Percentiles rank a stretch among this genome's conserved stretches.
phyloP scores from a whole-genome alignment of 2,329 filamentous ascomycete genomes.

The Neonectria ditissima region DNA sequence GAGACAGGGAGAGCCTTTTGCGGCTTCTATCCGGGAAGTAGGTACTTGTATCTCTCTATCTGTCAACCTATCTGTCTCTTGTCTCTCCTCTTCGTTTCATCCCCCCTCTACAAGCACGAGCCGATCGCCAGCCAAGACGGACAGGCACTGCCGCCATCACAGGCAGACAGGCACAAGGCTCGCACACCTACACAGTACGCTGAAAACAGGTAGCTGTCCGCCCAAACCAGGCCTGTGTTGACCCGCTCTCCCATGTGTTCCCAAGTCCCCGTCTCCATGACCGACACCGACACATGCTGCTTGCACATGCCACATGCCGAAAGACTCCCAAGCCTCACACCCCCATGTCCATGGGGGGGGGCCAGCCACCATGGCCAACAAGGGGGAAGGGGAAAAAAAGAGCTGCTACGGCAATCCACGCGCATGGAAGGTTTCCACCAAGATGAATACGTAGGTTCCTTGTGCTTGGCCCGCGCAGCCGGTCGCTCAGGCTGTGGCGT shows the following conservation, averaged over 20 bases:
- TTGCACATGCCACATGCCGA: slow-evolving; percentile 31
- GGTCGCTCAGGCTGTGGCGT: slow-evolving; percentile 39
- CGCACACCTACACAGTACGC: slow-evolving; percentile 10
- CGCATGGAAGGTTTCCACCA: background rate
- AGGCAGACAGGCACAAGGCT: slow-evolving; percentile 19
- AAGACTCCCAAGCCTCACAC: background rate
- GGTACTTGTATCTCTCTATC: too few species aligned
- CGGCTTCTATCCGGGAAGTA: too few species aligned
- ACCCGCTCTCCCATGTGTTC: background rate
- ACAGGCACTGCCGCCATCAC: slow-evolving; percentile 4
- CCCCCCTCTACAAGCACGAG: background rate
- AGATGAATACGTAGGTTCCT: slow-evolving; percentile 21
- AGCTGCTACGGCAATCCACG: slow-evolving; percentile 3
- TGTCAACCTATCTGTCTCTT: background rate
- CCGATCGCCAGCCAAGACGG: background rate
- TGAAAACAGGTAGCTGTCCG: background rate
- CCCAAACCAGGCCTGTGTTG: background rate
- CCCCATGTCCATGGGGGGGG: too few species aligned
- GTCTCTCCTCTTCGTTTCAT: background rate
- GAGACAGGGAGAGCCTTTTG: background rate
- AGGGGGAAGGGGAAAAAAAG: too few species aligned
- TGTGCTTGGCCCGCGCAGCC: slow-evolving; percentile 19
- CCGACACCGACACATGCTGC: background rate
- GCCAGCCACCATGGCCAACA: too few species aligned
- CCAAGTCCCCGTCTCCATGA: background rate